A percentile compares a stretch with the other conserved stretches of the same genome.
phyloP scores from a whole-genome alignment of 2,329 filamentous ascomycete species.

The Claviceps spartinae region DNA sequence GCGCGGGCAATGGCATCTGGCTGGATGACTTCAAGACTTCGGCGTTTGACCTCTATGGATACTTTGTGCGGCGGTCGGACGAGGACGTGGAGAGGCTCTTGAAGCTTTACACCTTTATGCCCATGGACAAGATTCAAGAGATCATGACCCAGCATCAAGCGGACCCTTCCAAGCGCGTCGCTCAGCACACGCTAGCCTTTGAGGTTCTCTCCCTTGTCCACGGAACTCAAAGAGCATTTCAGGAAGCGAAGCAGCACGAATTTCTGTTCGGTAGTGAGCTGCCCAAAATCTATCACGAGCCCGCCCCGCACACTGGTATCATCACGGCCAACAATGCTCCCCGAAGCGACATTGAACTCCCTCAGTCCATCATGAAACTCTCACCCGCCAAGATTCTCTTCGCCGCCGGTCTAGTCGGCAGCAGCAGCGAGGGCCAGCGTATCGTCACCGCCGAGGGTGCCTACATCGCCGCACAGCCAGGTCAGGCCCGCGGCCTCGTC shows the following conservation, averaged over 20 bases:
- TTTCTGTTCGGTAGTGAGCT: conserved; percentile 30
- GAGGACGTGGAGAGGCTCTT: conserved; percentile 68
- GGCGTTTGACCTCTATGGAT: conserved; percentile 78
- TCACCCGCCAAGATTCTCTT: conserved; percentile 46
- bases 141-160: conserved; percentile 54
- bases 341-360: conserved; percentile 43
- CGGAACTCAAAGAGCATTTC: conserved; percentile 48
- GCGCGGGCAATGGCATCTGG: conserved; percentile 87
- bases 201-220: conserved; percentile 76
- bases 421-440: conserved; percentile 43
- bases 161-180: conserved; percentile 57
- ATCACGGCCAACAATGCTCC: conserved; percentile 34
- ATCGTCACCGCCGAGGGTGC: conserved; percentile 41
- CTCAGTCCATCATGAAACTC: conserved; percentile 39
- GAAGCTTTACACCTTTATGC: conserved; percentile 82
- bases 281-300: conserved; percentile 18
- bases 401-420: conserved; percentile 44
- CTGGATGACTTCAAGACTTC: conserved; percentile 70
- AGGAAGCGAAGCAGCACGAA: conserved; percentile 43
- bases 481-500: conserved; percentile 28
- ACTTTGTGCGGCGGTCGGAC: conserved; percentile 75
- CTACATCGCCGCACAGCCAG: conserved; percentile 44
- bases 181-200: conserved; percentile 70
- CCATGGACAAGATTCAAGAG: conserved; percentile 49
- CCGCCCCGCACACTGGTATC: conserved; percentile 16